phyloP scores from a whole-genome alignment of 2,329 filamentous ascomycete species.

The Xylariales sp. region DNA sequence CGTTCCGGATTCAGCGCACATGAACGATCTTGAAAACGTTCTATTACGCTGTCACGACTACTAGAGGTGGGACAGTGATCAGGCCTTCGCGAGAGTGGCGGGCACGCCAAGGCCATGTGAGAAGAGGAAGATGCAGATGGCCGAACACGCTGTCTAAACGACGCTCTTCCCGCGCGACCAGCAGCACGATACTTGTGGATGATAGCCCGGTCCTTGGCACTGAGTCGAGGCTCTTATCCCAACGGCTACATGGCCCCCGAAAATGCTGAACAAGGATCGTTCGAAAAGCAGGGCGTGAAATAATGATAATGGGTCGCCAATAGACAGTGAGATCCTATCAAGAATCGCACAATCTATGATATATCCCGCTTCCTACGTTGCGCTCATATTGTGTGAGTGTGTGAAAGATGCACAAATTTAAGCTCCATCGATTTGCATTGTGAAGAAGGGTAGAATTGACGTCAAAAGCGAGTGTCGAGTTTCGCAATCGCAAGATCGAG shows the following conservation, averaged over 20 bases:
- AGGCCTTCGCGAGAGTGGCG: background rate
- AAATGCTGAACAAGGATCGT: background rate
- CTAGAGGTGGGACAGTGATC: slow-evolving; percentile 11
- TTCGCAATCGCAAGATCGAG: no score
- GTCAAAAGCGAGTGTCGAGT: no score
- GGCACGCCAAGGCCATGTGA: background rate
- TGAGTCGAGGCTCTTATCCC: no score
- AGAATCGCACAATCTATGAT: no score
- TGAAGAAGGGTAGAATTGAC: no score
- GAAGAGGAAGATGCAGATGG: background rate
- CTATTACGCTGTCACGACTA: no score
- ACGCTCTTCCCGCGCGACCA: background rate
- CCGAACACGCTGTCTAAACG: background rate
- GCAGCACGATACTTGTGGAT: background rate
- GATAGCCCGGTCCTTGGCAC: no score
- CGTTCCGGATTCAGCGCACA: slow-evolving; percentile 21
- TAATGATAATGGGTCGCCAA: background rate
- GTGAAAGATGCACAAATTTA: no score
- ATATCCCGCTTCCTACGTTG: no score
- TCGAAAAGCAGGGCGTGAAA: background rate
- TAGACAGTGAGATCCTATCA: background rate
- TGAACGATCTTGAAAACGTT: slow-evolving; percentile 19
- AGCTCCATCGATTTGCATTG: no score
- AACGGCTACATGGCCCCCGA: no score
- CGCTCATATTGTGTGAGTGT: no score